Conservation (phyloP, 805 yeast species). For the Lipomyces oligophaga region DNA sequence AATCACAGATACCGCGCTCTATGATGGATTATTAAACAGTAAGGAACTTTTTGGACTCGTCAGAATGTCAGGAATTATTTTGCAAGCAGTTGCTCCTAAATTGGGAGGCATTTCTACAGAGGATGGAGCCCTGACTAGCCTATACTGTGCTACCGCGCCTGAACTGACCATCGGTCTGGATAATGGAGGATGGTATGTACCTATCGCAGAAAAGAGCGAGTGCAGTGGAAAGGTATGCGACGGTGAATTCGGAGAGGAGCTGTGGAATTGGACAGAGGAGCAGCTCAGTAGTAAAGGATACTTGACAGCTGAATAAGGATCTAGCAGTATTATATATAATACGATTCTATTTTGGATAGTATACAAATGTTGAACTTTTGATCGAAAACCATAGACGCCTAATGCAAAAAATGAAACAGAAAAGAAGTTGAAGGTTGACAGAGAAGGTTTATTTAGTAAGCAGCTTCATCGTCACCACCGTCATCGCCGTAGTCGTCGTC, state of each 20-base stretch:
- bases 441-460: too few relatives aligned
- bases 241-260: slow-evolving; percentile 8
- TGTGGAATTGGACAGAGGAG: slow-evolving; percentile 23
- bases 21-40: slow-evolving; percentile 1
- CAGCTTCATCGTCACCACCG: slow-evolving; percentile 32
- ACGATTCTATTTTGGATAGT: not conserved
- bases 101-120: slow-evolving; percentile 15
- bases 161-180: slow-evolving; percentile 12
- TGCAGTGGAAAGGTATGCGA: slow-evolving; percentile 6
- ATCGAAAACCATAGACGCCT: not conserved
- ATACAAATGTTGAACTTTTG: not conserved
- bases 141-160: slow-evolving; percentile 17
- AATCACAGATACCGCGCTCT: slow-evolving; percentile 18
- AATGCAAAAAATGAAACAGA: too few relatives aligned
- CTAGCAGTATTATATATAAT: not conserved
- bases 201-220: slow-evolving; percentile 14
- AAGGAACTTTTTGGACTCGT: slow-evolving; percentile 10
- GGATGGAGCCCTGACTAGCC: slow-evolving; percentile 19
- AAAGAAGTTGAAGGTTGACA: too few relatives aligned
- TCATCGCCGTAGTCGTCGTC: slow-evolving; percentile 31
- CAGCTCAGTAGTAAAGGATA: slow-evolving; percentile 15
- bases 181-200: slow-evolving; percentile 18
- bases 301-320: not conserved
- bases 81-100: not conserved
- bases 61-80: not conserved